phyloP scores from a whole-genome alignment of 2,329 filamentous ascomycete species.

The Xylariaceae sp. region DNA sequence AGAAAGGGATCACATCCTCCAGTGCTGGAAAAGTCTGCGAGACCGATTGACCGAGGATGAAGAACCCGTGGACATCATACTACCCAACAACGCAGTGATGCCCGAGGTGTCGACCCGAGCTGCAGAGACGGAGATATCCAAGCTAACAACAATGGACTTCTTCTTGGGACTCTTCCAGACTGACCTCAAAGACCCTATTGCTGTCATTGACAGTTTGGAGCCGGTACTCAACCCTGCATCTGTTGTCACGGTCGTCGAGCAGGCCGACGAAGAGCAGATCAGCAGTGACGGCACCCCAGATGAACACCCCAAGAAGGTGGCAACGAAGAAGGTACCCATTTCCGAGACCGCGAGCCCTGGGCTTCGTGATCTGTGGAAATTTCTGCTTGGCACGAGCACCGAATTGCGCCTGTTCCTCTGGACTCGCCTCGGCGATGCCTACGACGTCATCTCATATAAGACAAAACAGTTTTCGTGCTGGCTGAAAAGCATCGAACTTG shows the following conservation, averaged over 20 bases:
- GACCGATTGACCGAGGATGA: conserved; percentile 45
- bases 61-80: conserved; percentile 46
- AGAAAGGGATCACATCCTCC: conserved; percentile 54
- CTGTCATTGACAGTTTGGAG: conserved; percentile 87
- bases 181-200: conserved; percentile 74
- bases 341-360: conserved; percentile 54
- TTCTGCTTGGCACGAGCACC: conserved; percentile 76
- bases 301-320: conserved; percentile 3
- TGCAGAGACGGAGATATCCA: conserved; percentile 85
- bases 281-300: conserved; percentile 8
- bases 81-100: conserved; percentile 88
- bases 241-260: conserved; percentile 39
- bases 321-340: conserved; percentile 39
- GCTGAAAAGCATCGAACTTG: conserved; percentile 79
- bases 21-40: conserved; percentile 58
- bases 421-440: conserved; percentile 87
- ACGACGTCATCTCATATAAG: conserved; percentile 76
- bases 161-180: conserved; percentile 87
- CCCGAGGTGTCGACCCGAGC: conserved; percentile 79
- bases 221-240: conserved; percentile 78
- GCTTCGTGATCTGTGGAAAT: conserved; percentile 78
- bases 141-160: conserved; percentile 93
- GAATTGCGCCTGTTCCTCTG: conserved; percentile 84
- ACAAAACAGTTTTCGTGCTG: conserved; percentile 89
- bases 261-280: conserved; percentile 15